Conservation (phyloP, 768 basidiomycete genomes). For the Collybia sp. region DNA sequence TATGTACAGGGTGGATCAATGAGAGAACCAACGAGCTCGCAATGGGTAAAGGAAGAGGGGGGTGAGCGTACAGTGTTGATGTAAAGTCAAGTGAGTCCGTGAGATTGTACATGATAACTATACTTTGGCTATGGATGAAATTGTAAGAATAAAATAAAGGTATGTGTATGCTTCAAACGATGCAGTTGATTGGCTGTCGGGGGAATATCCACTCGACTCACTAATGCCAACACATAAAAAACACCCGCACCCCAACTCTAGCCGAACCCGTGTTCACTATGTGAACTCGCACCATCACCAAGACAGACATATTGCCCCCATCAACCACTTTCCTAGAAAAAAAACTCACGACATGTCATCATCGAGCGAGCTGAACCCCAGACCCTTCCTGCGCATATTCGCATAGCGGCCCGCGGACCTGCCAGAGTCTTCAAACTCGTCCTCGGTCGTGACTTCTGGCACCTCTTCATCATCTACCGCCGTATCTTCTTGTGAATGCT, state of each 20-base stretch:
- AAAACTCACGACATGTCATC: slow-evolving; percentile 27
- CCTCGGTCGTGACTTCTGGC: slow-evolving; percentile 56
- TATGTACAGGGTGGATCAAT: too few relatives aligned
- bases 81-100: too few relatives aligned
- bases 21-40: too few relatives aligned
- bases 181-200: too few relatives aligned
- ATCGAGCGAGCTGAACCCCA: slow-evolving; percentile 35
- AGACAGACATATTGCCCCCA: neutral
- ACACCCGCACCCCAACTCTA: neutral
- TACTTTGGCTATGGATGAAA: too few relatives aligned
- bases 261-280: neutral
- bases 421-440: slow-evolving; percentile 67
- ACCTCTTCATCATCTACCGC: slow-evolving; percentile 49
- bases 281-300: neutral
- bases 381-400: slow-evolving; percentile 43
- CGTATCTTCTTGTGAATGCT: slow-evolving; percentile 51
- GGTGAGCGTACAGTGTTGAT: too few relatives aligned
- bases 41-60: too few relatives aligned
- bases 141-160: too few relatives aligned
- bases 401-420: slow-evolving; percentile 71
- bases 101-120: too few relatives aligned
- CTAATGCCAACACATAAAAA: too few relatives aligned
- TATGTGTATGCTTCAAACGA: too few relatives aligned
- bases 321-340: neutral
- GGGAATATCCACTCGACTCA: too few relatives aligned